phyloP scores from a whole-genome alignment of 1,284 basidiomycete genomes.

The Athelia psychrophila region DNA sequence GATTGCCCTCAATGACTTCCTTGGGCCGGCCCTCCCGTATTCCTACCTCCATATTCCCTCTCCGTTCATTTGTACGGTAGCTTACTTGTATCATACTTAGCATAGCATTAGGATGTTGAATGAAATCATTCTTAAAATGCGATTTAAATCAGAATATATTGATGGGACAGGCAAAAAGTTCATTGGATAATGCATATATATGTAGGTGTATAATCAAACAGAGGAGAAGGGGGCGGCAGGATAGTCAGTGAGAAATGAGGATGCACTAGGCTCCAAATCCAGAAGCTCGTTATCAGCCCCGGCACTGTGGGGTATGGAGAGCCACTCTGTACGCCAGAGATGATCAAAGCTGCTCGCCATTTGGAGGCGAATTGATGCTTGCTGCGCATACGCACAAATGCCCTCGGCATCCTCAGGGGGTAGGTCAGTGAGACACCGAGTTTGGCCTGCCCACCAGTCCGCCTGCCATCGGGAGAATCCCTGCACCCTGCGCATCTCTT shows the following conservation, averaged over 20 bases:
- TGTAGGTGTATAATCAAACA: not conserved
- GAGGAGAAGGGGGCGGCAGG: not conserved
- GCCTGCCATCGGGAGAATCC: not conserved
- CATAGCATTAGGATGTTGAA: not conserved
- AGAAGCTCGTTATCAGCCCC: not conserved
- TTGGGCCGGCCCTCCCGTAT: too few relatives aligned
- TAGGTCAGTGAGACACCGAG: not conserved
- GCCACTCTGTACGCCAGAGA: not conserved
- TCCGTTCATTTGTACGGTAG: too few relatives aligned
- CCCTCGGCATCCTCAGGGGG: not conserved
- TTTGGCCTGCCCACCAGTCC: not conserved
- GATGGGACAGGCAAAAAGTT: not conserved
- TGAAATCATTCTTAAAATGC: not conserved
- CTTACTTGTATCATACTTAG: too few relatives aligned
- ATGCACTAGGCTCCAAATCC: not conserved
- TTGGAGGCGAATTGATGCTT: not conserved
- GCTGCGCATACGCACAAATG: not conserved
- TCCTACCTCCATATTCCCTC: too few relatives aligned
- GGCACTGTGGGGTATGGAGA: not conserved
- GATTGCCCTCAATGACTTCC: too few relatives aligned
- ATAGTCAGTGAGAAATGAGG: not conserved
- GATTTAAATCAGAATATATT: not conserved
- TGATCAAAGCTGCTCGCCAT: not conserved
- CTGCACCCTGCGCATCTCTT: constrained; percentile 27
- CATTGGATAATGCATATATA: not conserved